These are phyloP conservation scores for Hyparrhenia diplandra DNA, from an alignment of 176 grass and related monocot genomes.

Conservation along the genomic window DNA sequence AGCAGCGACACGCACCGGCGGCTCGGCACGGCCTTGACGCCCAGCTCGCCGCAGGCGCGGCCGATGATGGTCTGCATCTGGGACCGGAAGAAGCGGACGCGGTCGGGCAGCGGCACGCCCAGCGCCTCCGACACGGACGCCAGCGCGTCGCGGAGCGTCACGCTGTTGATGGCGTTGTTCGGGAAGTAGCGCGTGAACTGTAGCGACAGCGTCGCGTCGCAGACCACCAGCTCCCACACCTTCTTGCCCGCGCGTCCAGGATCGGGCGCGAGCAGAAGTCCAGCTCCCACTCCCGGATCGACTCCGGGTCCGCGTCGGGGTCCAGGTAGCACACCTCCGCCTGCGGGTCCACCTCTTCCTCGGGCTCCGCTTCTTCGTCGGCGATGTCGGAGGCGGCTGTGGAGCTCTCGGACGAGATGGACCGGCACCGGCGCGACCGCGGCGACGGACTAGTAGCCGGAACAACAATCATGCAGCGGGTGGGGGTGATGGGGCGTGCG, in stretches of 20 bases:
- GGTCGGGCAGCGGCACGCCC: constrained; percentile 67
- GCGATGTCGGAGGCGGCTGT: constrained; percentile 18
- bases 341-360: constrained; percentile 51
- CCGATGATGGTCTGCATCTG: constrained; percentile 97
- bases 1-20: constrained; percentile 74
- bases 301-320: constrained; percentile 49
- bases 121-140: constrained; percentile 45
- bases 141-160: constrained; percentile 88
- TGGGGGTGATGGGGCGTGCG: background rate
- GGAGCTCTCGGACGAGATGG: constrained; percentile 45
- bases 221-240: constrained; percentile 92
- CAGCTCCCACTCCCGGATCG: constrained; percentile 88
- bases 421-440: constrained; percentile 31
- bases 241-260: constrained; percentile 91
- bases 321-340: constrained; percentile 89
- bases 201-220: constrained; percentile 87
- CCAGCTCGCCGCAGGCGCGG: constrained; percentile 81
- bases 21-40: constrained; percentile 83
- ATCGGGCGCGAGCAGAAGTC: constrained; percentile 97
- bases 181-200: constrained; percentile 98
- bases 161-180: constrained; percentile 96
- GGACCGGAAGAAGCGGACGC: constrained; percentile 87
- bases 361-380: constrained; percentile 34
- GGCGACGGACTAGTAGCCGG: background rate
- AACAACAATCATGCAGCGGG: constrained; percentile 10